Conservation (phyloP, 257 asterid species). For the Penstemon barbatus region DNA sequence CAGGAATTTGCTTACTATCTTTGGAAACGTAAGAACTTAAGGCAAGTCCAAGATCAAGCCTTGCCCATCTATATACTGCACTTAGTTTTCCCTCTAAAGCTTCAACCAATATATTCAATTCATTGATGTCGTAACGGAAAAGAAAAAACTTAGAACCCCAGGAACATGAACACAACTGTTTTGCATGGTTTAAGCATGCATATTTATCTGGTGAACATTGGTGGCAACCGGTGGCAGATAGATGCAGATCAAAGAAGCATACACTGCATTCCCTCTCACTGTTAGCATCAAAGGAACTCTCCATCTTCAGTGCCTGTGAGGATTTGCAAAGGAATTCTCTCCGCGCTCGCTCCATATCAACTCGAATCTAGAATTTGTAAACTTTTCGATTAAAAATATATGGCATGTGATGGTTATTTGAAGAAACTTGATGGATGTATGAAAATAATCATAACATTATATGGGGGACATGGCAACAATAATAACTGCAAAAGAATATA, state of each 20-base stretch:
- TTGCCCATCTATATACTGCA: slow-evolving; percentile 97
- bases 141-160: slow-evolving; percentile 96
- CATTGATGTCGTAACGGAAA: slow-evolving; percentile 79
- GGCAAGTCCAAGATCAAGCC: slow-evolving; percentile 90
- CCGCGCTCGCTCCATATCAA: slow-evolving; percentile 72
- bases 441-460: slow-evolving; percentile 13
- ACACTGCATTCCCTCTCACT: slow-evolving; percentile 96
- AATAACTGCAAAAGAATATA: background rate
- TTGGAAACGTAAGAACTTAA: slow-evolving; percentile 72
- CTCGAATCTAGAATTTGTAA: slow-evolving; percentile 60
- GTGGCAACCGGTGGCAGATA: slow-evolving; percentile 99
- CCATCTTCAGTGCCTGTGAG: slow-evolving; percentile 90
- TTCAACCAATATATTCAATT: slow-evolving; percentile 80
- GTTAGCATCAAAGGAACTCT: slow-evolving; percentile 83
- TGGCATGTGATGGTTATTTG: background rate
- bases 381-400: slow-evolving; percentile 23
- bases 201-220: slow-evolving; percentile 89
- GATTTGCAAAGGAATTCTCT: slow-evolving; percentile 84
- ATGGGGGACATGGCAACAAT: background rate
- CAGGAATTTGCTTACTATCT: slow-evolving; percentile 55
- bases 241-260: slow-evolving; percentile 89
- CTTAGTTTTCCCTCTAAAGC: slow-evolving; percentile 98
- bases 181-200: slow-evolving; percentile 97
- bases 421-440: slow-evolving; percentile 5
- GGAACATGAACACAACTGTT: slow-evolving; percentile 85